Conservation (phyloP, 345 rosid species). For the Citrus australasica region DNA sequence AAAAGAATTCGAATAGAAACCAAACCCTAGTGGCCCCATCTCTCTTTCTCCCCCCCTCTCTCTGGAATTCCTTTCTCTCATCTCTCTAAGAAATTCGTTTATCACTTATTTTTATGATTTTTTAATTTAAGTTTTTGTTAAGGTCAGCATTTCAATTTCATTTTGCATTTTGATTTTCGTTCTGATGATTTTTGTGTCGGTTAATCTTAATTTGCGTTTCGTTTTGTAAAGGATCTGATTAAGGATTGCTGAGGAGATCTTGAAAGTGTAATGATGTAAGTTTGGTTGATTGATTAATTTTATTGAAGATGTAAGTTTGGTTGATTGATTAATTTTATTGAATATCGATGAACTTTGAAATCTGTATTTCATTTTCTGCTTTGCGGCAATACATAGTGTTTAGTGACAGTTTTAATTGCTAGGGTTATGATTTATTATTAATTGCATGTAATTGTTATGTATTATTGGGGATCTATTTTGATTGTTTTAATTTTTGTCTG, state of each 20-base stretch:
- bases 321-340: not conserved
- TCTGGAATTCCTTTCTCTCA: conserved; percentile 3
- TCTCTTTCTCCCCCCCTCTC: conserved; percentile 14
- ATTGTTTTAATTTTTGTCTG: not conserved
- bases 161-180: not conserved
- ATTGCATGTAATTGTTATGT: not conserved
- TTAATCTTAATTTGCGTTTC: not conserved
- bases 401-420: not conserved
- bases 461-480: not conserved
- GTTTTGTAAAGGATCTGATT: not conserved
- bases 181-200: not conserved
- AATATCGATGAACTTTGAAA: not conserved
- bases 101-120: conserved; percentile 18
- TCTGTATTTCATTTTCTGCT: not conserved
- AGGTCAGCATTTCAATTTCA: not conserved
- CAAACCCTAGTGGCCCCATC: conserved; percentile 56
- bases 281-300: not conserved
- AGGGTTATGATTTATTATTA: not conserved
- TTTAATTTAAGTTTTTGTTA: not conserved
- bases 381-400: not conserved
- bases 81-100: conserved; percentile 15
- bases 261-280: conserved; percentile 11
- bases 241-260: not conserved
- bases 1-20: conserved; percentile 42
- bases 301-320: conserved; percentile 7